Evolutionary conservation across 306 rosid species (phyloP).

Genomic region (Cicer arietinum): DNA sequence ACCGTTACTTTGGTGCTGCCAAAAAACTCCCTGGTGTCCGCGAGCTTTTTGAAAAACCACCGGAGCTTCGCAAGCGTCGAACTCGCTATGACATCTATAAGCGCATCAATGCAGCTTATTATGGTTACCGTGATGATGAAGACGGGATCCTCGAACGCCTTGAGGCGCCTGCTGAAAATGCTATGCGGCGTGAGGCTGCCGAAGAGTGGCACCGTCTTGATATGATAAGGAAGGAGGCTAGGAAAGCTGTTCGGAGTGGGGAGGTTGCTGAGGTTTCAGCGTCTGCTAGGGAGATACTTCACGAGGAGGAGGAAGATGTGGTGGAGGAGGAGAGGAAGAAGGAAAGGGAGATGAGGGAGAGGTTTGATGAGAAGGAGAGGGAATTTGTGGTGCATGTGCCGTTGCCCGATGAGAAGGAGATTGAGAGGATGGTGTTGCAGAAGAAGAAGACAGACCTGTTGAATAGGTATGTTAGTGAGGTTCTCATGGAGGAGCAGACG

Average conservation of each 20-base stretch:
- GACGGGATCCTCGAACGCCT: conserved; percentile 78
- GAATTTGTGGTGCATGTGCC: conserved; percentile 94
- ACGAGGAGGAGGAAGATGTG: conserved; percentile 86
- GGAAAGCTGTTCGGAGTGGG: conserved; percentile 82
- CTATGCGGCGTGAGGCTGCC: conserved; percentile 64
- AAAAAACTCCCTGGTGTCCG: conserved; percentile 84
- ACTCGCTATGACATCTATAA: conserved; percentile 87
- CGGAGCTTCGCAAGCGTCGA: conserved; percentile 80
- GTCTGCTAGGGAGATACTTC: conserved; percentile 17
- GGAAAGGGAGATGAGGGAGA: conserved; percentile 55
- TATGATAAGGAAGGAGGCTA: conserved; percentile 78
- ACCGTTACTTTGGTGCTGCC: conserved; percentile 89
- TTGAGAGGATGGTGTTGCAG: conserved; percentile 93
- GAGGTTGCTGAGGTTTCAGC: conserved; percentile 50
- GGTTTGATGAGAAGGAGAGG: conserved; percentile 53
- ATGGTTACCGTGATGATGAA: conserved; percentile 90
- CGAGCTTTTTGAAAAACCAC: conserved; percentile 91
- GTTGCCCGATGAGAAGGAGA: conserved; percentile 83
- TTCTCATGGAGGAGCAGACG: conserved; percentile 76
- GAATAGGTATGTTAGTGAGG: conserved; percentile 72
- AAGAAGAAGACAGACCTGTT: conserved; percentile 87
- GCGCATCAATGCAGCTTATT: conserved; percentile 82
- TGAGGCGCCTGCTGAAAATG: conserved; percentile 72
- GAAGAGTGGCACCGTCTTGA: conserved; percentile 84
- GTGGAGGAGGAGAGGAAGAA: conserved; percentile 72